These are phyloP conservation scores for Torulaspora delbrueckii DNA, from an alignment of 805 yeast species.

Conservation along the genomic window DNA sequence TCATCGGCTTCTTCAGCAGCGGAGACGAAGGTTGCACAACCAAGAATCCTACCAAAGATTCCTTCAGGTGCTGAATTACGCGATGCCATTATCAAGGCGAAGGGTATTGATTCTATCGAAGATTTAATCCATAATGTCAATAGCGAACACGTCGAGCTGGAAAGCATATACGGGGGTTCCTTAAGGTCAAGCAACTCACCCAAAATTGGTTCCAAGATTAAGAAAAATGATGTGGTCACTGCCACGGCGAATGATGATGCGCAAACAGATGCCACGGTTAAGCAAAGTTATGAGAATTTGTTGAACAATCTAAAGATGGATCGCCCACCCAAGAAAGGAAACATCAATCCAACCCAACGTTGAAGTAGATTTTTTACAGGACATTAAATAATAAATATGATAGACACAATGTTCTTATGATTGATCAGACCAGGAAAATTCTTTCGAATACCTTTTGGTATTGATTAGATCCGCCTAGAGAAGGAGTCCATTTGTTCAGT, in stretches of 20 bases:
- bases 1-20: constrained; percentile 13
- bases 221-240: not conserved
- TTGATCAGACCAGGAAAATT: constrained; percentile 3
- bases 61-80: constrained; percentile 47
- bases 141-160: constrained; percentile 47
- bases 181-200: constrained; percentile 5
- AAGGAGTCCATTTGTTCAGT: constrained; percentile 11
- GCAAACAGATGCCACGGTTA: constrained; percentile 42
- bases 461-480: constrained; percentile 9
- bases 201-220: not conserved
- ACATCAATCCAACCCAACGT: not conserved
- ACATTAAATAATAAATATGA: constrained; percentile 2
- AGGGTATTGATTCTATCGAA: constrained; percentile 65
- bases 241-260: constrained; percentile 14
- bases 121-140: constrained; percentile 64
- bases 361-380: not conserved
- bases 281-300: constrained; percentile 67
- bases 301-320: constrained; percentile 55
- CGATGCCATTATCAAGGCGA: constrained; percentile 61
- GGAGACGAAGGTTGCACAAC: constrained; percentile 1
- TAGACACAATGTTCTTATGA: not conserved
- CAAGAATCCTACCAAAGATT: constrained; percentile 33
- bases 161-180: constrained; percentile 42
- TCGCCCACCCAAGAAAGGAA: constrained; percentile 9
- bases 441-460: constrained; percentile 12